Conservation (phyloP, 1,284 basidiomycete species). For the Ustilago nuda region DNA sequence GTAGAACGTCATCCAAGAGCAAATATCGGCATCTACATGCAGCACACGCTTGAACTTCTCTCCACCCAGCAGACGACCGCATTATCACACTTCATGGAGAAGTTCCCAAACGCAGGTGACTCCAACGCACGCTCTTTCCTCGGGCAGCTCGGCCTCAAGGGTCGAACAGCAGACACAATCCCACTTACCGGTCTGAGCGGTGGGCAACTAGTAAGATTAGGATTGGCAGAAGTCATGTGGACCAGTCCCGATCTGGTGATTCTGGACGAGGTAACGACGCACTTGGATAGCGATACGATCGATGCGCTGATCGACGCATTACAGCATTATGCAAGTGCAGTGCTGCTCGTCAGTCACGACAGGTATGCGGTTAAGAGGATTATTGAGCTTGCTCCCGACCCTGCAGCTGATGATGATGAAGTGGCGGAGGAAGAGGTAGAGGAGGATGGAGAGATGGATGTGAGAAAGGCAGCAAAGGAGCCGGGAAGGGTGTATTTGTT, state of each 20-base stretch:
- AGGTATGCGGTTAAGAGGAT: constrained; percentile 70
- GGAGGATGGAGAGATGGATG: constrained; percentile 48
- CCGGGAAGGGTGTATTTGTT: constrained; percentile 72
- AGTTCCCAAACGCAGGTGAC: constrained; percentile 23
- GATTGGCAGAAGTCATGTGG: constrained; percentile 58
- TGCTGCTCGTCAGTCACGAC: constrained; percentile 79
- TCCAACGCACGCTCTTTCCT: constrained; percentile 64
- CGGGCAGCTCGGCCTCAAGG: constrained; percentile 71
- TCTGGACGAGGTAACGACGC: constrained; percentile 70
- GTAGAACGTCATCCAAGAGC: constrained; percentile 75
- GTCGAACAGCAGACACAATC: constrained; percentile 53
- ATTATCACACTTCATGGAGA: constrained; percentile 70
- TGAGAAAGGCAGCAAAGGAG: constrained; percentile 35
- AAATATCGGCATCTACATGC: constrained; percentile 73
- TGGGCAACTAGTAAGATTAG: constrained; percentile 73
- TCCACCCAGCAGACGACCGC: constrained; percentile 63
- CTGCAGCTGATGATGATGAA: constrained; percentile 43
- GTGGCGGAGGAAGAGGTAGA: constrained; percentile 58
- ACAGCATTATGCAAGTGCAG: constrained; percentile 74
- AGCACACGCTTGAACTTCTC: constrained; percentile 70
- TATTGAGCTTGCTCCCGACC: constrained; percentile 38
- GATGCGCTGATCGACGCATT: constrained; percentile 75
- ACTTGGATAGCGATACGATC: constrained; percentile 78
- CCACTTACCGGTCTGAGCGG: constrained; percentile 68
- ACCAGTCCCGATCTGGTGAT: constrained; percentile 52